Evolutionary conservation across 2,329 filamentous ascomycete genomes (phyloP).

Genomic region (Cladobotryum mycophilum): DNA sequence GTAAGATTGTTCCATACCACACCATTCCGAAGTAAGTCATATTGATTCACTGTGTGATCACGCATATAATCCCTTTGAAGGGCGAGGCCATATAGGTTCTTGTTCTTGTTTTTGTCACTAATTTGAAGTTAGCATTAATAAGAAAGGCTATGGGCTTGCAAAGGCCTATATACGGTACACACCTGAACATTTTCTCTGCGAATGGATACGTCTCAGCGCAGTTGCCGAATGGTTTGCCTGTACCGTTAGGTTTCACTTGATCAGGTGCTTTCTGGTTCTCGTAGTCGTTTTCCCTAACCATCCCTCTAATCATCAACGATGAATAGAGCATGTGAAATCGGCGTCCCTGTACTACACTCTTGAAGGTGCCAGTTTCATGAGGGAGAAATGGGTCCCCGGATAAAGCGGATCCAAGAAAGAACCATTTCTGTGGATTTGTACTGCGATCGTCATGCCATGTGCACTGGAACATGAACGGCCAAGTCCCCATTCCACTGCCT

Average conservation of each 20-base stretch:
- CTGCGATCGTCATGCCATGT: not conserved
- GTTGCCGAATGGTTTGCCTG: not conserved
- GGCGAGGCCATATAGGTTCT: not conserved
- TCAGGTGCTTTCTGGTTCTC: not conserved
- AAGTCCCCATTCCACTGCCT: not conserved
- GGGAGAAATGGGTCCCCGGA: constrained; percentile 1
- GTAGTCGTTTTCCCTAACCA: not conserved
- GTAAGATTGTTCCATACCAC: not conserved
- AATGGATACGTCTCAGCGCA: constrained; percentile 10
- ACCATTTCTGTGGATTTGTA: not conserved
- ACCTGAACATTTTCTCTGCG: not conserved
- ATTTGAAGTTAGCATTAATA: not conserved
- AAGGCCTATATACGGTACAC: not conserved
- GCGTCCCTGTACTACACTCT: not conserved
- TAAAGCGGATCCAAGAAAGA: constrained; percentile 5
- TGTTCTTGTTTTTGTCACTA: not conserved
- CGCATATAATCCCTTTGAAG: not conserved
- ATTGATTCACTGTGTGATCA: too few species aligned
- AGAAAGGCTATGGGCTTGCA: not conserved
- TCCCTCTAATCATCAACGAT: not conserved
- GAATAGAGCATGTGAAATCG: not conserved
- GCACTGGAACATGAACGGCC: constrained; percentile 11
- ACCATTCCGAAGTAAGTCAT: too few species aligned
- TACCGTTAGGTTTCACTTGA: not conserved
- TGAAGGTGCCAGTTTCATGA: not conserved